Conservation (phyloP, 306 rosid genomes). For the Trifolium subterraneum region DNA sequence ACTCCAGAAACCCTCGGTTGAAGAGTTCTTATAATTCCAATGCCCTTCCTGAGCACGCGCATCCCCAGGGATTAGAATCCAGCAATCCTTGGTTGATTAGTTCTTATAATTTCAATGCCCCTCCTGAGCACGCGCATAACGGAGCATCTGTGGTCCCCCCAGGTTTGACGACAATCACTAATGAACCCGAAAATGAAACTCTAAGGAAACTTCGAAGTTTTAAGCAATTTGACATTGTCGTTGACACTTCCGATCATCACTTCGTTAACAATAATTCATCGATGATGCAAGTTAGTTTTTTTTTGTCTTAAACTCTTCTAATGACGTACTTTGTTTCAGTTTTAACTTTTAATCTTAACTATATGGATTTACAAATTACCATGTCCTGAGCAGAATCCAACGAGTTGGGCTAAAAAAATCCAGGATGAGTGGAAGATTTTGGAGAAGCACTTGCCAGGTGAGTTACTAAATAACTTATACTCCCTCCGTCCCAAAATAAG, state of each 20-base stretch:
- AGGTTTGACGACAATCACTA: slow-evolving; percentile 42
- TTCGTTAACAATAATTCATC: slow-evolving; percentile 43
- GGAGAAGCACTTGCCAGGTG: slow-evolving; percentile 84
- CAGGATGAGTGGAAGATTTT: slow-evolving; percentile 88
- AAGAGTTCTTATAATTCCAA: too few relatives aligned
- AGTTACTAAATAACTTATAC: too few relatives aligned
- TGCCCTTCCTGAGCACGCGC: too few relatives aligned
- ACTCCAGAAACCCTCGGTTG: neutral
- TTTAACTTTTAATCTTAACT: slow-evolving; percentile 30
- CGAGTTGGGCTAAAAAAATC: slow-evolving; percentile 71
- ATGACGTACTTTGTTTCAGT: slow-evolving; percentile 15
- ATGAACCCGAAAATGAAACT: slow-evolving; percentile 51
- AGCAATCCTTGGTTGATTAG: too few relatives aligned
- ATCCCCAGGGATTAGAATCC: too few relatives aligned
- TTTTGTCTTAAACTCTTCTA: neutral
- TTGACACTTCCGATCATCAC: slow-evolving; percentile 74
- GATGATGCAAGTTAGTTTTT: slow-evolving; percentile 51
- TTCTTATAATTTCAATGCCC: too few relatives aligned
- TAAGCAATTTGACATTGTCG: slow-evolving; percentile 81
- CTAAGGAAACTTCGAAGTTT: slow-evolving; percentile 58
- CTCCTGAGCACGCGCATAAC: neutral
- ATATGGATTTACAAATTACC: slow-evolving; percentile 18
- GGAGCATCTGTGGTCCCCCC: slow-evolving; percentile 37
- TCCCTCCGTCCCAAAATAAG: too few relatives aligned
- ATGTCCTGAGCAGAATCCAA: slow-evolving; percentile 60